Percentiles rank a stretch among this genome's conserved stretches.
phyloP scores from a whole-genome alignment of 2,329 filamentous ascomycete genomes.

The Leptographium wingfieldii region DNA sequence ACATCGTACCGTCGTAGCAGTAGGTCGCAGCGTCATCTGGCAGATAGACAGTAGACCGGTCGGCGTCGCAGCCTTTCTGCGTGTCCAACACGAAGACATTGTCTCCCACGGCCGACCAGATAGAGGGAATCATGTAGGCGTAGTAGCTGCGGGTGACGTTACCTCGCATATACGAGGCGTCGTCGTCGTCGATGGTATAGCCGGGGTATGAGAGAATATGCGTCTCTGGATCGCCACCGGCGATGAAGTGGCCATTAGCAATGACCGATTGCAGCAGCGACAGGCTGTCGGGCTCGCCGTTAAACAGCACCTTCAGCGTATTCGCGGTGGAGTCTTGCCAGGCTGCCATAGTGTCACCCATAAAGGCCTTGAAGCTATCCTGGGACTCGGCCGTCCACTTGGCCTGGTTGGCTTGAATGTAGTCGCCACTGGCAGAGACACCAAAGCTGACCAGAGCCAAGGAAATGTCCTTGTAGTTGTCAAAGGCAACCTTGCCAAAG shows the following conservation, averaged over 20 bases:
- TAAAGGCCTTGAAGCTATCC: conserved; percentile 16
- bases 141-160: not conserved
- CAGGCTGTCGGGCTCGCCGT: conserved; percentile 14
- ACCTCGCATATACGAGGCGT: not conserved
- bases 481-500: not conserved
- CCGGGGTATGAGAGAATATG: not conserved
- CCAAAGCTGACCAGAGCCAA: not conserved
- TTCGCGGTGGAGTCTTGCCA: conserved; percentile 14
- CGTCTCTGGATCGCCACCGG: conserved; percentile 3
- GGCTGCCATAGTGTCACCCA: conserved; percentile 16
- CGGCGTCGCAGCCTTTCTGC: conserved; percentile 15
- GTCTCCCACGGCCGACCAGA: not conserved
- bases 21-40: not conserved
- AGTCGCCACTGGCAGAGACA: no score
- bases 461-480: conserved; percentile 4
- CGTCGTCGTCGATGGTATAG: no score
- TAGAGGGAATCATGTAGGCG: not conserved
- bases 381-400: conserved; percentile 19
- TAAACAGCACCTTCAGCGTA: conserved; percentile 14
- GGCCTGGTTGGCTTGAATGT: conserved; percentile 10
- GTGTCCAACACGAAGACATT: conserved; percentile 11
- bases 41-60: not conserved
- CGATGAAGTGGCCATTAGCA: conserved; percentile 18
- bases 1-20: conserved; percentile 18
- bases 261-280: conserved; percentile 15